Percentiles rank a stretch among this genome's conserved stretches.
phyloP scores from a whole-genome alignment of 1,284 basidiomycete species.

The Papiliotrema terrestris region DNA sequence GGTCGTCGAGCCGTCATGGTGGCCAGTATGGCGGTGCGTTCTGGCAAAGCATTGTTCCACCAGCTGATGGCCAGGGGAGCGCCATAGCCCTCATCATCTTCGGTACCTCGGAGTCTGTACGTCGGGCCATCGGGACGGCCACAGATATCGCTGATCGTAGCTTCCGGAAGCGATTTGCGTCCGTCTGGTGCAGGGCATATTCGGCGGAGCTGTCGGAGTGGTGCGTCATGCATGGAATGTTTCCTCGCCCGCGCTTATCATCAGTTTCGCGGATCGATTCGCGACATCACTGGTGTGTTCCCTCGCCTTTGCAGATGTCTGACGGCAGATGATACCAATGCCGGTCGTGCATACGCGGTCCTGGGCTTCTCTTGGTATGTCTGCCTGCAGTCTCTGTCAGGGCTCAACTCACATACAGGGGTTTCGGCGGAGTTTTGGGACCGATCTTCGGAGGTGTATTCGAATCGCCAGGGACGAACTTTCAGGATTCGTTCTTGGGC shows the following conservation, averaged over 20 bases:
- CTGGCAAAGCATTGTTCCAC: conserved; percentile 24
- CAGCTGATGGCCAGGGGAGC: conserved; percentile 32
- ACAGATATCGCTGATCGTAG: conserved; percentile 12
- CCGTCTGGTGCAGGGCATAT: conserved; percentile 89
- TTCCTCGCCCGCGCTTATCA: conserved; percentile 2
- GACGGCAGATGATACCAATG: conserved; percentile 61
- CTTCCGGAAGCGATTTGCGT: conserved; percentile 80
- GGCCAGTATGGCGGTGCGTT: conserved; percentile 77
- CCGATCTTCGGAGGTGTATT: conserved; percentile 78
- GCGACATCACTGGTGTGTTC: conserved; percentile 71
- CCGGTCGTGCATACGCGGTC: conserved; percentile 89
- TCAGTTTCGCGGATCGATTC: conserved; percentile 68
- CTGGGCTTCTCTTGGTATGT: conserved; percentile 68
- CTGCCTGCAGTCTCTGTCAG: no score
- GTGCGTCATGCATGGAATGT: conserved; percentile 52
- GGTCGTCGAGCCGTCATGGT: conserved; percentile 81
- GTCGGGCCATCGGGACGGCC: conserved; percentile 3
- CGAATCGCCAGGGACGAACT: conserved; percentile 79
- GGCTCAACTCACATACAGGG: conserved; percentile 57
- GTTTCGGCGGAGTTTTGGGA: conserved; percentile 69
- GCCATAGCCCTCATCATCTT: conserved; percentile 63
- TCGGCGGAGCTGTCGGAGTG: conserved; percentile 91
- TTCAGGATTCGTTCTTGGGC: conserved; percentile 65
- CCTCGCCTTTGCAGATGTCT: neutral
- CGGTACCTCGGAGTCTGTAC: conserved; percentile 69